phyloP scores from a whole-genome alignment of 2,329 filamentous ascomycete species.

The Fusarium verrucosum region DNA sequence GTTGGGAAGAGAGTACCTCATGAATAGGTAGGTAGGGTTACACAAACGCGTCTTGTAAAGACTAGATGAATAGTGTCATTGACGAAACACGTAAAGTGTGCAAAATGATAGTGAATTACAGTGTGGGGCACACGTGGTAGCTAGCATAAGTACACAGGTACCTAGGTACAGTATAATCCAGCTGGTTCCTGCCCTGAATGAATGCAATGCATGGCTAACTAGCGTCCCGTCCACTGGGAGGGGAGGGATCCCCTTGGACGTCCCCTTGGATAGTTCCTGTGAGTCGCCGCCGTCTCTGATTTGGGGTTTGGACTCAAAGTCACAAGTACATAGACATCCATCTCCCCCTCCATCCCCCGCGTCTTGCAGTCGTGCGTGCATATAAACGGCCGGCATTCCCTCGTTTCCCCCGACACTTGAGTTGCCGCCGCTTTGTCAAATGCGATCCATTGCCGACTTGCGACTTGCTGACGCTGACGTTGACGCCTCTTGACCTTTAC shows the following conservation, averaged over 20 bases:
- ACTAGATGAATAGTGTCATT: neutral
- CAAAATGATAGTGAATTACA: constrained; percentile 6
- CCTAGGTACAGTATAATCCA: constrained; percentile 15
- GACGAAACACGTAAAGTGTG: constrained; percentile 16
- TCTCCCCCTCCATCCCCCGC: constrained; percentile 22
- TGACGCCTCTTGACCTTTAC: constrained; percentile 13
- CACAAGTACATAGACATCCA: constrained; percentile 10
- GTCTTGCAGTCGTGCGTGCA: constrained; percentile 51
- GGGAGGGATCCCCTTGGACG: constrained; percentile 10
- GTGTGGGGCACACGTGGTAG: constrained; percentile 25
- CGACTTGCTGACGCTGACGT: constrained; percentile 10
- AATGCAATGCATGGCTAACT: neutral
- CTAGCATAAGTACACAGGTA: too few species aligned
- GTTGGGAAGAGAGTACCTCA: constrained; percentile 16
- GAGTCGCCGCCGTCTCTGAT: constrained; percentile 33
- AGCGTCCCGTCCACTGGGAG: too few species aligned
- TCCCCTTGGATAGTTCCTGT: constrained; percentile 19
- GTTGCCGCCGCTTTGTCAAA: constrained; percentile 36
- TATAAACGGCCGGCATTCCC: constrained; percentile 61
- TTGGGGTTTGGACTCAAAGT: constrained; percentile 24
- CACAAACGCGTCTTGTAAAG: neutral
- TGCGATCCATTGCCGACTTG: constrained; percentile 39
- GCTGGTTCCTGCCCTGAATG: constrained; percentile 18
- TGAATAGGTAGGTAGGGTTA: neutral
- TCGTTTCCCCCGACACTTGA: constrained; percentile 39